Evolutionary conservation across 345 rosid genomes (phyloP), one percentile per base, ranked within the genome.

Genomic region (Lenwebbia sp.): DNA sequence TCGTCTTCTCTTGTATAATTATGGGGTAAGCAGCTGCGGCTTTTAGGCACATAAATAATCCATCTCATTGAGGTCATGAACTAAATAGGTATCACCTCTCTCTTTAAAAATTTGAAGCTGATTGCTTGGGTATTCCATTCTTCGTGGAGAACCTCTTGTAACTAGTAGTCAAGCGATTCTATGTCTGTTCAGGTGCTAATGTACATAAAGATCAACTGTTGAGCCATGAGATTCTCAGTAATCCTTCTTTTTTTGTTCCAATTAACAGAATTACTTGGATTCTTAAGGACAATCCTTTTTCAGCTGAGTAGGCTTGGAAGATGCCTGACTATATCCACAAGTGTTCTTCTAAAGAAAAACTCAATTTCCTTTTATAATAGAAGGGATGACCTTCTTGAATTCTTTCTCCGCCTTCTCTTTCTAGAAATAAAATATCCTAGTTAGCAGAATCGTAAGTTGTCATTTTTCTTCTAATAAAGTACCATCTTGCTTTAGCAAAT

Each of bases 1-100:
- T 83, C 88, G 87, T 22, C 84, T 94, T 75, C 62, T 56, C 91
- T 87, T 95, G 83, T 95, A 86, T 88, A 91, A 91, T 33, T 96
- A 95, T 83, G 98, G 99, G 94, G 99, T 96, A 92, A 88, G 90
- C 83, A 30, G 51, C 17, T 82, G 57, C 89, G 25, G 47, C 54
- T 19, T 65, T 41, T 41, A 47, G 54, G 33, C 40, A 26, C n/a
- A 40, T 55, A 70, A 70, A 70, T 19, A 37, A 70, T 70, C 25
- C 26, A 83, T 52, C 57, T 51, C 26, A 17, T 65, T 70, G 47
- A 70, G 23, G 10, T 70, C 21, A 70, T 37, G 47, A 37, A 37
- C 21, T 44, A 44, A 70, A 19, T 33, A 37, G 47, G 78, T 70
- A 19, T 33, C 25, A 37, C 78, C 78, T 70, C n/a, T 55, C 47